A percentile compares a stretch with the other conserved stretches of the same genome.
Evolutionary conservation across 176 grass and related monocot species (phyloP).

Genomic region (Olyra latifolia): DNA sequence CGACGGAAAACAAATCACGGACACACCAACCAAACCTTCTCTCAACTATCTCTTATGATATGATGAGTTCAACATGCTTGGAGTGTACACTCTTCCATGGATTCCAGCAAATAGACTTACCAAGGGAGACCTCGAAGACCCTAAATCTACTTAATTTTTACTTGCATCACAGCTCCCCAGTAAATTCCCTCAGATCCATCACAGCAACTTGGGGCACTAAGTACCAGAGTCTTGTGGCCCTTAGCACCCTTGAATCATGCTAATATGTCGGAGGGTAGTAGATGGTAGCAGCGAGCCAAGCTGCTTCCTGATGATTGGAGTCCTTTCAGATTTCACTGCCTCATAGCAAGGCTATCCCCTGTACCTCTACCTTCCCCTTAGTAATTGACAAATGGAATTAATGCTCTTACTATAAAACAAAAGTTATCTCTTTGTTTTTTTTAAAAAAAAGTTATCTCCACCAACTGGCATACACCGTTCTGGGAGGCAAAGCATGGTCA

Average conservation of each 20-base stretch:
- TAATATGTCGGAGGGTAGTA: slow-evolving; percentile 44
- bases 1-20: slow-evolving; percentile 34
- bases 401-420: no score
- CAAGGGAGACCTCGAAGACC: slow-evolving; percentile 41
- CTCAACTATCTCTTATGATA: slow-evolving; percentile 26
- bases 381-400: slow-evolving; percentile 33
- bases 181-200: slow-evolving; percentile 46
- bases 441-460: slow-evolving; percentile 27
- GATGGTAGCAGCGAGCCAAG: slow-evolving; percentile 32
- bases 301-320: slow-evolving; percentile 43
- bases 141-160: slow-evolving; percentile 31
- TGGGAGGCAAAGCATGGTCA: no score
- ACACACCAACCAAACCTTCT: no score
- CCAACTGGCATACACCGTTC: slow-evolving; percentile 26
- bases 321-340: no score
- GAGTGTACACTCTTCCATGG: no score
- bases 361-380: slow-evolving; percentile 13
- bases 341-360: slow-evolving; percentile 31
- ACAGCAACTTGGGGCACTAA: slow-evolving; percentile 26
- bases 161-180: slow-evolving; percentile 29
- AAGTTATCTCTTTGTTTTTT: no score
- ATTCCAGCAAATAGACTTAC: slow-evolving; percentile 49
- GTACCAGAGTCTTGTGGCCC: slow-evolving; percentile 32
- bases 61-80: slow-evolving; percentile 28
- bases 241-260: slow-evolving; percentile 58